Evolutionary conservation across 345 rosid genomes (phyloP).

Genomic region (Firmiana major): DNA sequence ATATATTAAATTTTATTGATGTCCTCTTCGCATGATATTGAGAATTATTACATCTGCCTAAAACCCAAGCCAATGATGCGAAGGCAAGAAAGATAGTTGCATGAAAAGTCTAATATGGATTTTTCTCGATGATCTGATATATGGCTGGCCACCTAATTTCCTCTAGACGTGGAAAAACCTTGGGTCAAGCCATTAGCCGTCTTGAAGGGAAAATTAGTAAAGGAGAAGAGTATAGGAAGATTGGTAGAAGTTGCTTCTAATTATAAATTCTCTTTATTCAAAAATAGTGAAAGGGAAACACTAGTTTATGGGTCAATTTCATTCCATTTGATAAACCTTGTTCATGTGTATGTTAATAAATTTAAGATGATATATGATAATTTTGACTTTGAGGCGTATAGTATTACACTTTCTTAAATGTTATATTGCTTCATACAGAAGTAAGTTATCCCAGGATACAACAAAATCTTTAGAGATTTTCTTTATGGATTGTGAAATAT

Average conservation of each 20-base stretch:
- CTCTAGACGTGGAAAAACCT: not conserved
- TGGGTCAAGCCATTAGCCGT: slow-evolving; percentile 18
- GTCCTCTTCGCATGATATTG: no score
- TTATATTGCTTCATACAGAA: no score
- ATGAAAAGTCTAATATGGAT: not conserved
- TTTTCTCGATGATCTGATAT: not conserved
- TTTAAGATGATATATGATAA: no score
- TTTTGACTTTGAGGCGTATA: no score
- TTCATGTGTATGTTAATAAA: no score
- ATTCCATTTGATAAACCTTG: no score
- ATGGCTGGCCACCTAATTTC: not conserved
- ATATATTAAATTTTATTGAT: no score
- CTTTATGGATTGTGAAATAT: no score
- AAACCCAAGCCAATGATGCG: not conserved
- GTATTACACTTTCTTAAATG: no score
- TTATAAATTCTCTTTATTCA: slow-evolving; percentile 14
- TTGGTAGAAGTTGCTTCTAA: slow-evolving; percentile 21
- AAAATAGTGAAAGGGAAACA: not conserved
- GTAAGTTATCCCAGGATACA: no score
- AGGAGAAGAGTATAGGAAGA: not conserved
- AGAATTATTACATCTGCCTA: no score
- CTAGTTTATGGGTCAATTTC: slow-evolving; percentile 12
- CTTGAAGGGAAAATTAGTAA: not conserved
- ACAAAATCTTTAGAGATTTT: no score
- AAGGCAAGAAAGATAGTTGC: not conserved